These are phyloP conservation scores for Sinapis alba DNA, from an alignment of 441 rosid genomes.

Conservation along the genomic window DNA sequence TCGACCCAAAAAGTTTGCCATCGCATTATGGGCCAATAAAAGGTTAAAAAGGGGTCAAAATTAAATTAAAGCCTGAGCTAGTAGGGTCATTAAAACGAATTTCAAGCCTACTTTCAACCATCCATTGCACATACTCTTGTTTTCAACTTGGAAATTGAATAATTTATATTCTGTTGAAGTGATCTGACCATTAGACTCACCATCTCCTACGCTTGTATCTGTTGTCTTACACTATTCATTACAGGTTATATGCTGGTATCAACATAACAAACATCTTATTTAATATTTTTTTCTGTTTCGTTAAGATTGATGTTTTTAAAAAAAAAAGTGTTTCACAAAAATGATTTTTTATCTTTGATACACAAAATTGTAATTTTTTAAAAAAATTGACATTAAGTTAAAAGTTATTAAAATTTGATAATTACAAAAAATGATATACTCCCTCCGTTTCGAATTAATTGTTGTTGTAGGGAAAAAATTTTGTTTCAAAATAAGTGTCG, in stretches of 20 bases:
- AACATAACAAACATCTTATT: neutral
- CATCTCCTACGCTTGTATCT: neutral
- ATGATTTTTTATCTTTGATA: too few species aligned
- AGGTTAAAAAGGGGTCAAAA: constrained; percentile 29
- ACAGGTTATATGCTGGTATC: neutral
- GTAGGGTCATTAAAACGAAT: constrained; percentile 18
- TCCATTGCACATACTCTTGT: constrained; percentile 8
- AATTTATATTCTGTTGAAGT: neutral
- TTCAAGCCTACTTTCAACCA: neutral
- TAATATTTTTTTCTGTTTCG: too few species aligned
- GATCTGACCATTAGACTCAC: constrained; percentile 1
- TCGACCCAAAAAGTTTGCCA: constrained; percentile 14
- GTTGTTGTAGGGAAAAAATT: too few species aligned
- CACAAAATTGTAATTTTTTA: too few species aligned
- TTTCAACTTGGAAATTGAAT: constrained; percentile 4
- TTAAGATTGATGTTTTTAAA: too few species aligned
- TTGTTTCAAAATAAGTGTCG: too few species aligned
- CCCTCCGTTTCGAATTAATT: too few species aligned
- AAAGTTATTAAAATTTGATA: too few species aligned
- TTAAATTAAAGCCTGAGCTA: constrained; percentile 27
- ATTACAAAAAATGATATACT: too few species aligned
- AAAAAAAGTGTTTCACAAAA: too few species aligned
- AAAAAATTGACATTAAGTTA: too few species aligned
- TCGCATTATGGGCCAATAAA: constrained; percentile 10
- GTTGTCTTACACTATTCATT: constrained; percentile 1